Base-by-base conservation (phyloP, 2,329 filamentous ascomycete genomes). In the Epichloe coenophiala region DNA sequence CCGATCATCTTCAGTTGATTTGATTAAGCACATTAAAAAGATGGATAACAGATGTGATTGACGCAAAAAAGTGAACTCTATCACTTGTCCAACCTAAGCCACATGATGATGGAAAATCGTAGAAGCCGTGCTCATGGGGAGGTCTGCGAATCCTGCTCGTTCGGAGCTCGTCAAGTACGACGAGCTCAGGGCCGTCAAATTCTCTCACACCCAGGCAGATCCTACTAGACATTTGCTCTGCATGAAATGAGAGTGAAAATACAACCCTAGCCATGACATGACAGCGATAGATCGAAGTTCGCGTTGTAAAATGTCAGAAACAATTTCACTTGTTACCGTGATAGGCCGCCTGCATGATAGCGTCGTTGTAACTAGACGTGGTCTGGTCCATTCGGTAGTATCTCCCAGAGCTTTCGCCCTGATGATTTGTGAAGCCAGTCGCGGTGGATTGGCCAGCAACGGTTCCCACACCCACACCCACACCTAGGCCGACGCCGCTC, bases 261-360 rank as follows among this genome's bases (percentile, higher is more conserved):
- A 37, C 4, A 15, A 37, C 36, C 36, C 12, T 37, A 19, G 6
- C 19, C 5, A 41, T 41, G 12, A 27, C 37, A n/a, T 41, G 19
- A 17, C 31, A 42, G 17, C 12, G 7, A 17, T 21, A 9, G 31
- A 42, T 27, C 9, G 12, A 42, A 19, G 4, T 23, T 33, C 15
- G 7, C 11, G 19, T 23, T 47, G 23, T 48, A 27, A 19, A n/a
- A 37, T 17, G 37, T 21, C 39, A 36, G 17, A 38, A n/a, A 37
- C 45, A 51, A 37, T 38, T 51, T 55, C 55, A 60, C 45, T 54
- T 56, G 50, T 58, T 61, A 21, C 60, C 59, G 38, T 62, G 59
- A 44, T 64, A 62, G 2, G 65, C 66, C 7, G 62, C 59, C 45
- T 65, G 59, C 15, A 68, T 57, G 46, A 68, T 63, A 3, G 65